A percentile compares a stretch with the other conserved stretches of the same genome.
Conservation (phyloP, 257 asterid species). For the Eucommia ulmoides region DNA sequence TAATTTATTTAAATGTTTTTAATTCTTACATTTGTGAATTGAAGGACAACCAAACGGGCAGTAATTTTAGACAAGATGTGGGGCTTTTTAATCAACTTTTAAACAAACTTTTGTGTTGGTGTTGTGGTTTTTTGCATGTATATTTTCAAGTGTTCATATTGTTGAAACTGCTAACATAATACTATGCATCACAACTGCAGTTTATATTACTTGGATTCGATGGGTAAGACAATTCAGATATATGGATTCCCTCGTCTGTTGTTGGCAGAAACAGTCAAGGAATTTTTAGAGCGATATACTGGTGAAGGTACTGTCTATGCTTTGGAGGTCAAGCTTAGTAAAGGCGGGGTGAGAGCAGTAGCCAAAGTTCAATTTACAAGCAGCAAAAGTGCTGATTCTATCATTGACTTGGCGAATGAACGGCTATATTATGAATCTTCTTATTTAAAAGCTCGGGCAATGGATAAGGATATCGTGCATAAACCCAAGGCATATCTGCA, state of each 20-base stretch:
- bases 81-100: no score
- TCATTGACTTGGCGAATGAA: slow-evolving; percentile 18
- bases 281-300: slow-evolving; percentile 28
- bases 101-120: no score
- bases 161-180: no score
- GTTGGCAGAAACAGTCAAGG: slow-evolving; percentile 22
- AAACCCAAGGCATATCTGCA: slow-evolving; percentile 16
- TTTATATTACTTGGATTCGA: slow-evolving; percentile 1
- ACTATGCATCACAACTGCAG: no score
- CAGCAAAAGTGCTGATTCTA: slow-evolving; percentile 14
- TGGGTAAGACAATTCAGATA: slow-evolving; percentile 26
- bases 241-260: slow-evolving; percentile 42
- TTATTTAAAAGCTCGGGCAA: slow-evolving; percentile 38
- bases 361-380: slow-evolving; percentile 60
- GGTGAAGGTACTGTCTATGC: slow-evolving; percentile 40
- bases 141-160: no score
- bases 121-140: no score
- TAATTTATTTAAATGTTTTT: no score
- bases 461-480: slow-evolving; percentile 25
- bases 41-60: no score
- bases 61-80: no score
- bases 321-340: slow-evolving; percentile 39
- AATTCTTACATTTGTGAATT: no score
- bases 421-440: slow-evolving; percentile 38
- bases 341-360: slow-evolving; percentile 32